Conservation (phyloP, 164 flowering plant genomes). For the Malania oleifera region DNA sequence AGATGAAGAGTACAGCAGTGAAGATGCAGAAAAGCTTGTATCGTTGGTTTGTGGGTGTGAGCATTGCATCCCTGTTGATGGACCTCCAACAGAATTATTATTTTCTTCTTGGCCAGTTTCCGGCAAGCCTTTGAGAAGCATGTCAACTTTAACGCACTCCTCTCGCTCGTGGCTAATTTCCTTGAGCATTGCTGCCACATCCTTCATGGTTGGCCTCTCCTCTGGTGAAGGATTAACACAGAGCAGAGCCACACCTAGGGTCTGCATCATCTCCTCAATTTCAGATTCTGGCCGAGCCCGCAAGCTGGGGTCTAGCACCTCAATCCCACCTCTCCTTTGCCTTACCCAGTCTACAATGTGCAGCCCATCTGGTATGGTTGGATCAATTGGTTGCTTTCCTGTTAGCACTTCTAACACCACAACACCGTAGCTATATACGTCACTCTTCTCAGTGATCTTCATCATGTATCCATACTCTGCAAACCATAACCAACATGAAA, state of each 20-base stretch:
- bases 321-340: constrained; percentile 45
- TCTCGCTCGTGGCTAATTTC: constrained; percentile 77
- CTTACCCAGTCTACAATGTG: constrained; percentile 91
- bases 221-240: constrained; percentile 74
- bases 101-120: constrained; percentile 20
- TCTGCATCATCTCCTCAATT: constrained; percentile 76
- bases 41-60: constrained; percentile 43
- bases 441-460: constrained; percentile 92
- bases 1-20: constrained; percentile 58
- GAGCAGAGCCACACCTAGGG: constrained; percentile 77
- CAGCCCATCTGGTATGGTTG: constrained; percentile 78
- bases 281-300: constrained; percentile 55
- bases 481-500: constrained; percentile 2
- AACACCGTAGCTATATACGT: constrained; percentile 88
- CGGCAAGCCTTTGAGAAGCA: constrained; percentile 47
- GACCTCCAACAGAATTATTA: constrained; percentile 19
- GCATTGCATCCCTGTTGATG: constrained; percentile 18
- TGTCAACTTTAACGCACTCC: constrained; percentile 57
- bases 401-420: constrained; percentile 80
- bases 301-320: constrained; percentile 56
- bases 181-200: constrained; percentile 90
- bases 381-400: constrained; percentile 92
- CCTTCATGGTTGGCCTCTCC: constrained; percentile 91
- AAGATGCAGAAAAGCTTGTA: constrained; percentile 70
- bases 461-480: constrained; percentile 84